Evolutionary conservation across 768 basidiomycete species (phyloP).

Genomic region (Pleurotus citrinopileatus): DNA sequence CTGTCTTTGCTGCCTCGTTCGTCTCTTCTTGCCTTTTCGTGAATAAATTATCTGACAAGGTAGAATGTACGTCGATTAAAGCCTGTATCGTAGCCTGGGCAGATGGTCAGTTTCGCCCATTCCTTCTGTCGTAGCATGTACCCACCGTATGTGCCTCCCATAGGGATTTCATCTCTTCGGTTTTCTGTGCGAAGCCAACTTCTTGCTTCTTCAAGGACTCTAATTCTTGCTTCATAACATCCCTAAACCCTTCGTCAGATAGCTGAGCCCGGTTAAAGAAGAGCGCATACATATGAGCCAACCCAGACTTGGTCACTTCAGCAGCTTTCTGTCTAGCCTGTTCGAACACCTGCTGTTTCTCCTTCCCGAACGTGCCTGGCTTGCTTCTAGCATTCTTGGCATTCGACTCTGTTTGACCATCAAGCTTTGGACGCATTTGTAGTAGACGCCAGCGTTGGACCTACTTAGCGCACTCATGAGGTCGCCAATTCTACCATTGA

Average conservation of each 20-base stretch:
- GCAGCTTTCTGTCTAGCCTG: background rate
- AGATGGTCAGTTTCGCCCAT: background rate
- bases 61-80: constrained; percentile 23
- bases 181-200: background rate
- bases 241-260: background rate
- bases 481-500: background rate
- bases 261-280: background rate
- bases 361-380: background rate
- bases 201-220: background rate
- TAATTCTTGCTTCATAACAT: background rate
- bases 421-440: background rate
- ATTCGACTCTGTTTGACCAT: background rate
- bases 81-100: constrained; percentile 12
- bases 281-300: constrained; percentile 5
- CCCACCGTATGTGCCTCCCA: background rate
- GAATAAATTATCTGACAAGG: constrained; percentile 30
- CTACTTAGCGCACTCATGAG: background rate
- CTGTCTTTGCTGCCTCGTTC: constrained; percentile 33
- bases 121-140: background rate
- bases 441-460: background rate
- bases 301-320: background rate
- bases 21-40: constrained; percentile 29
- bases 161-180: background rate
- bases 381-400: background rate
- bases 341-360: constrained; percentile 1